A percentile compares a stretch with the other conserved stretches of the same genome.
These are phyloP conservation scores for Stagonosporopsis tanaceti DNA, from an alignment of 2,329 filamentous ascomycete species.

Conservation along the genomic window DNA sequence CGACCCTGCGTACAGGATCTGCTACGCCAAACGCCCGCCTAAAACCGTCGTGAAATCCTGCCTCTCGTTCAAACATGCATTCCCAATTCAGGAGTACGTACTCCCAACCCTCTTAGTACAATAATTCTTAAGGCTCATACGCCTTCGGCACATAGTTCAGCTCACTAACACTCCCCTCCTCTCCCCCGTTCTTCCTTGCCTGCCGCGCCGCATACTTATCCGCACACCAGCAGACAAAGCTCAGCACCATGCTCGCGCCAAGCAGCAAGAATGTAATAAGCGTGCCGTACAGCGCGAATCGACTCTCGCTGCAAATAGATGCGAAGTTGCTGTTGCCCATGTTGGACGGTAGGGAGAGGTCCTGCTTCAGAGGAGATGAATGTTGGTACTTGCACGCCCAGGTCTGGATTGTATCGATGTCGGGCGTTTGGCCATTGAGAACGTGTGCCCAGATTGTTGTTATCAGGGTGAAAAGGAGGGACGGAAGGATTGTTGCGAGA, in stretches of 20 bases:
- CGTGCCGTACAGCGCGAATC: slow-evolving; percentile 56
- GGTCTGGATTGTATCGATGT: slow-evolving; percentile 51
- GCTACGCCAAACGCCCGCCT: slow-evolving; percentile 9
- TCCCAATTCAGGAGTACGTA: too few species aligned
- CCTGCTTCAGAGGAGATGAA: slow-evolving; percentile 31
- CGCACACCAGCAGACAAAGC: slow-evolving; percentile 47
- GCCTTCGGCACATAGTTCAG: slow-evolving; percentile 20
- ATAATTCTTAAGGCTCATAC: slow-evolving; percentile 5
- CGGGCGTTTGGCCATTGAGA: slow-evolving; percentile 45
- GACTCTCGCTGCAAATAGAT: slow-evolving; percentile 52
- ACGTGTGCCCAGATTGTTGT: slow-evolving; percentile 52
- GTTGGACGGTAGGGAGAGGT: slow-evolving; percentile 34
- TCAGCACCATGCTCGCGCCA: slow-evolving; percentile 39
- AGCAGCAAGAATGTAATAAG: slow-evolving; percentile 54
- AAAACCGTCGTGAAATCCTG: not conserved
- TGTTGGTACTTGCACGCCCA: slow-evolving; percentile 52
- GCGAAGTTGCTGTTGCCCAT: slow-evolving; percentile 50
- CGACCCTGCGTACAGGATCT: slow-evolving; percentile 16
- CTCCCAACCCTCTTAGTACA: too few species aligned
- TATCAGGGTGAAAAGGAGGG: slow-evolving; percentile 50
- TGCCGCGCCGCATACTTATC: slow-evolving; percentile 48
- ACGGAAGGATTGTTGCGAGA: slow-evolving; percentile 47
- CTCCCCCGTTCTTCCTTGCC: slow-evolving; percentile 39
- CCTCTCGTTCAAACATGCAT: too few species aligned
- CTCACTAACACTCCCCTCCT: slow-evolving; percentile 16